A percentile compares a stretch with the other conserved stretches of the same genome.
phyloP scores from a whole-genome alignment of 441 rosid genomes.

The Aleurites moluccanus region DNA sequence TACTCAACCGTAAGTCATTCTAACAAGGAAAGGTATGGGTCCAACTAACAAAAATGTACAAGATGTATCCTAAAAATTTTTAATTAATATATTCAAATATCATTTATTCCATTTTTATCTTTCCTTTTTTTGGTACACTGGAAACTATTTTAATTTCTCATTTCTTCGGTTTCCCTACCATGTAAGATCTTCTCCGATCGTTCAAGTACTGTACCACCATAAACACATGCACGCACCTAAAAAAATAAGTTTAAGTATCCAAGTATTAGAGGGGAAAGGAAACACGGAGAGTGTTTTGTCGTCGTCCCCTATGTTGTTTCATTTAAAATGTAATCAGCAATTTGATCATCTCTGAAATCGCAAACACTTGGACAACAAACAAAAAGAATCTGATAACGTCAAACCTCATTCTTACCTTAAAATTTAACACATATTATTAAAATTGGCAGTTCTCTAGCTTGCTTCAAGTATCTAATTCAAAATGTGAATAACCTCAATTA shows the following conservation, averaged over 20 bases:
- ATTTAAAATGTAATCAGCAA: background rate
- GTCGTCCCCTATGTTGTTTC: background rate
- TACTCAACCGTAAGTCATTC: background rate
- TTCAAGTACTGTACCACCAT: background rate
- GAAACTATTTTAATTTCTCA: background rate
- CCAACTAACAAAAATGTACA: background rate
- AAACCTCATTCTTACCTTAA: background rate
- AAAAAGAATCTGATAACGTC: no score
- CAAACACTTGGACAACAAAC: background rate
- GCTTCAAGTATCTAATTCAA: no score
- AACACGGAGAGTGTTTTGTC: background rate
- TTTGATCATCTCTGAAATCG: background rate
- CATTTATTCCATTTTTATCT: background rate
- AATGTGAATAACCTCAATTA: no score
- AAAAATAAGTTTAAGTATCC: background rate
- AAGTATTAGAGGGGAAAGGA: background rate
- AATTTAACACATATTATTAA: background rate
- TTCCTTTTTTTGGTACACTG: background rate
- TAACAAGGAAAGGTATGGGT: background rate
- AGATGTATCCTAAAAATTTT: background rate
- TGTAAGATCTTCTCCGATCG: background rate
- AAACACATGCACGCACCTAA: background rate
- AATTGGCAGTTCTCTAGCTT: background rate
- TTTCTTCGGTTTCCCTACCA: no score
- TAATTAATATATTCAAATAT: background rate